These are phyloP conservation scores for Cyberlindnera maritima DNA, from an alignment of 805 yeast species.

Conservation along the genomic window DNA sequence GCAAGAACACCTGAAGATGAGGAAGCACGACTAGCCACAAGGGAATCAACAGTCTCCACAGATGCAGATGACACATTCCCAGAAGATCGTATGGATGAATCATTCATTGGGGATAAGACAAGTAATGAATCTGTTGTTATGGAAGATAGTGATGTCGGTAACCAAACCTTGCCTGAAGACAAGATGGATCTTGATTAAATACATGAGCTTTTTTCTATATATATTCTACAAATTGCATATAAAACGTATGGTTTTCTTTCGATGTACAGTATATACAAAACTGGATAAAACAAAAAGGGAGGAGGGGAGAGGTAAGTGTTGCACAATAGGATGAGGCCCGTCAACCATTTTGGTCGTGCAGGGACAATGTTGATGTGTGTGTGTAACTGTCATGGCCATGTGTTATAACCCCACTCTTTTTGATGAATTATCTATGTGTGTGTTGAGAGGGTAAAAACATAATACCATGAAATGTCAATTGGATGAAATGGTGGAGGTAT, in stretches of 20 bases:
- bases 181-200: constrained; percentile 22
- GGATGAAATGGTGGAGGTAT: not conserved
- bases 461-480: not conserved
- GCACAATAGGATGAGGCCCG: constrained; percentile 6
- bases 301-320: not conserved
- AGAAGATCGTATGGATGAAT: constrained; percentile 23
- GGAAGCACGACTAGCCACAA: not conserved
- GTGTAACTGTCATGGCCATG: not conserved
- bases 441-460: not conserved
- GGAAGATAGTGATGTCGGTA: constrained; percentile 8
- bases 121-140: constrained; percentile 9
- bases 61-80: constrained; percentile 9
- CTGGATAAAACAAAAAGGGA: constrained; percentile 5
- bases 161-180: constrained; percentile 23
- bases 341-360: not conserved
- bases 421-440: constrained; percentile 1
- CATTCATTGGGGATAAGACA: constrained; percentile 28
- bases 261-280: constrained; percentile 17
- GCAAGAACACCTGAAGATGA: not conserved
- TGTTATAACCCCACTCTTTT: not conserved
- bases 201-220: too few relatives aligned
- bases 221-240: too few relatives aligned
- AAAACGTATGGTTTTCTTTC: constrained; percentile 11
- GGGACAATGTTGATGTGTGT: too few relatives aligned
- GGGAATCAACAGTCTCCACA: not conserved